Evolutionary conservation across 495 filamentous ascomycete species (phyloP), one percentile per base, ranked within the genome.

Genomic region (Letharia lupina): DNA sequence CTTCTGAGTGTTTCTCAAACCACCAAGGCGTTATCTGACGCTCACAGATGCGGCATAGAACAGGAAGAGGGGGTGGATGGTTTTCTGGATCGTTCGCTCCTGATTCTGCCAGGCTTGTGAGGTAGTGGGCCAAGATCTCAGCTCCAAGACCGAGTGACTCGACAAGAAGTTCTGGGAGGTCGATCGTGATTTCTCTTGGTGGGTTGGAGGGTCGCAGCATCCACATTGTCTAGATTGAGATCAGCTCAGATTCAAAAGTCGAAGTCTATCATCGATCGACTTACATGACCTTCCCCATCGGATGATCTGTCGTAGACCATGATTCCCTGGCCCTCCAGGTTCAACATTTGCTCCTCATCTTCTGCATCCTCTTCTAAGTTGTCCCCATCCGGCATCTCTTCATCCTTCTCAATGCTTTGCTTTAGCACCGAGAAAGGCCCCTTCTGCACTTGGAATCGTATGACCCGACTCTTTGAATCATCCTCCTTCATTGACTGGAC

Each of bases 1-100:
- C 82, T 68, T 98, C 94, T 1, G 94, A 96, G 73, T 98, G 94
- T 75, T 97, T 98, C 76, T 97, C 93, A 70, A 98, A 98, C 95
- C 94, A 98, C 94, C 94, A 98, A 20, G 94, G 91, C n/a, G 90
- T 90, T 52, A 98, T 96, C 67, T 96, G 91, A 57, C 95, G 90
- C 73, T 98, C 94, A 72, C 94, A 98, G 67, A 98, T 98, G 47
- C 94, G 91, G 75, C 94, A 98, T 37, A 98, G 83, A 12, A 98
- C 88, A 1, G 93, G 91, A 9, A 86, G 84, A 3, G 94, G 95
- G 11, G 91, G 91, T n/a, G 91, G 87, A 73, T 91, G 87, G 69
- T 88, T 85, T 52, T 80, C 85, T 28, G 90, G 89, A 72, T 97
- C 93, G 44, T 88, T 89, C 41, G 86, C 81, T 58, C 90, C 92